Evolutionary conservation across 352 stramenopile genomes (phyloP).

Genomic region (Halophytophthora batemanensis): DNA sequence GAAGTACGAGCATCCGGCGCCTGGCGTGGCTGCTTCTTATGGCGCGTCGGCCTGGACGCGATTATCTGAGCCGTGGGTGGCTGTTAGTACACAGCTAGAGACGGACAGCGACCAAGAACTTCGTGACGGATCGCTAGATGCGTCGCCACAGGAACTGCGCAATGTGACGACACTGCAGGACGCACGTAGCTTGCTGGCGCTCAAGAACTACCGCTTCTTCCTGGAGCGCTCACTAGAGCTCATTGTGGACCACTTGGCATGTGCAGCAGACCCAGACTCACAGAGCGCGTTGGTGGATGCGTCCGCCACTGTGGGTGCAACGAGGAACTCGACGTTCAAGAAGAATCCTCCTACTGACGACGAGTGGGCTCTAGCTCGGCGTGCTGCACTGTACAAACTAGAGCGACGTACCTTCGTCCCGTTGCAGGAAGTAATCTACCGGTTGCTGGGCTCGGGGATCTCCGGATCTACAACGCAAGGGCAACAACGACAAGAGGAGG

Average conservation of each 20-base stretch:
- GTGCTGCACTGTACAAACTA: slow-evolving; percentile 54
- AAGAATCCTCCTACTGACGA: slow-evolving; percentile 31
- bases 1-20: slow-evolving; percentile 36
- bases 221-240: slow-evolving; percentile 55
- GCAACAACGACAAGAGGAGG: slow-evolving; percentile 24
- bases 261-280: slow-evolving; percentile 15
- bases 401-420: slow-evolving; percentile 66
- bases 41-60: slow-evolving; percentile 27
- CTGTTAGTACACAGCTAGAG: slow-evolving; percentile 10
- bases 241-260: slow-evolving; percentile 42
- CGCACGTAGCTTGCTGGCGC: slow-evolving; percentile 44
- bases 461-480: slow-evolving; percentile 4
- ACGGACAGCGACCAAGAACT: slow-evolving; percentile 28
- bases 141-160: slow-evolving; percentile 23
- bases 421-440: slow-evolving; percentile 67
- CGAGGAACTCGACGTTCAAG: neutral
- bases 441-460: slow-evolving; percentile 38
- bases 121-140: slow-evolving; percentile 21
- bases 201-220: slow-evolving; percentile 78
- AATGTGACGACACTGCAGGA: slow-evolving; percentile 45
- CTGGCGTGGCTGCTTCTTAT: slow-evolving; percentile 9
- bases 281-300: slow-evolving; percentile 14
- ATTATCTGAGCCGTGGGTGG: slow-evolving; percentile 26
- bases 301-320: slow-evolving; percentile 5
- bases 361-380: slow-evolving; percentile 50